These are phyloP conservation scores for Zygosaccharomyces bailii DNA, from an alignment of 805 yeast species.

Conservation along the genomic window DNA sequence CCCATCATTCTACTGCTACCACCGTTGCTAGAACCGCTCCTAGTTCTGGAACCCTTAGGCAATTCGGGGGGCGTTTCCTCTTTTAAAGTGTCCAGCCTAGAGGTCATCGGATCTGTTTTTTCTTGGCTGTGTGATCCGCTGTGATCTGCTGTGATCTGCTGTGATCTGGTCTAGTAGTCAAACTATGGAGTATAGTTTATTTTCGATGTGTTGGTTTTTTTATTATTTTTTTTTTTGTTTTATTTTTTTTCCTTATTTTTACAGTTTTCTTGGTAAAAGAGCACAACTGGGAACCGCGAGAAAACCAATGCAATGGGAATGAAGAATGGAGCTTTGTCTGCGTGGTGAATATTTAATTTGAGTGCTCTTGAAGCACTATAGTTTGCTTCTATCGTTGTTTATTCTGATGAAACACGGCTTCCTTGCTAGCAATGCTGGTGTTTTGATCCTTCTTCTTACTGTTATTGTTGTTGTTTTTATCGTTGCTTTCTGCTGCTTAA, in stretches of 20 bases:
- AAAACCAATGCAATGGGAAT: background rate
- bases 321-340: too few relatives aligned
- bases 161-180: background rate
- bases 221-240: background rate
- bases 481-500: background rate
- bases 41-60: constrained; percentile 8
- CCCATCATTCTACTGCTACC: constrained; percentile 23
- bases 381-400: background rate
- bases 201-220: background rate
- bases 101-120: constrained; percentile 4
- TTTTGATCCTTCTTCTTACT: background rate
- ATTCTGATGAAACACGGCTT: background rate
- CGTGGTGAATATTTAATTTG: too few relatives aligned
- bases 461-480: background rate
- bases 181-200: background rate
- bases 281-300: background rate
- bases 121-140: background rate
- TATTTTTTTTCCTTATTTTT: background rate
- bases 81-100: constrained; percentile 13
- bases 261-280: background rate
- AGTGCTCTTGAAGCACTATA: background rate
- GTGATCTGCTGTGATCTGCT: background rate
- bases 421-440: background rate
- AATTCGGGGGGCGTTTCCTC: constrained; percentile 11
- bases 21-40: constrained; percentile 14